These are phyloP conservation scores for Monosporascus sp. DNA, from an alignment of 2,329 filamentous ascomycete genomes.

Conservation along the genomic window DNA sequence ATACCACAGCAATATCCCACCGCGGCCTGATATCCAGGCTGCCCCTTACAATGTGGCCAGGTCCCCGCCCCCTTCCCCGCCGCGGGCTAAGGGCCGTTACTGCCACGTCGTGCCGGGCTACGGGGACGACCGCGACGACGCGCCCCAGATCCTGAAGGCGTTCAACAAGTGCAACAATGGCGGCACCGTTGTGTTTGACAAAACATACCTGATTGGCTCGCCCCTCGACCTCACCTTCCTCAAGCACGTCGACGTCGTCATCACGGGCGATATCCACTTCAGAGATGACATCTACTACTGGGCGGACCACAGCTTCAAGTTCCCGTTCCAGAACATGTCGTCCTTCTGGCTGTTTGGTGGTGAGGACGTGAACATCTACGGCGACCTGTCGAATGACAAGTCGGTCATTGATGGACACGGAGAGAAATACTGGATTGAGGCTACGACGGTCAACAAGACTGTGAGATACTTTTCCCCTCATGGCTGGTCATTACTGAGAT, in stretches of 20 bases:
- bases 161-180: conserved; percentile 56
- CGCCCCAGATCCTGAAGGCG: conserved; percentile 42
- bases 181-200: conserved; percentile 55
- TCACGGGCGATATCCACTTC: conserved; percentile 52
- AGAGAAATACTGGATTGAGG: conserved; percentile 56
- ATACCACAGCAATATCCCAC: conserved; percentile 3
- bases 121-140: conserved; percentile 14
- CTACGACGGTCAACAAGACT: conserved; percentile 31
- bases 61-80: conserved; percentile 7
- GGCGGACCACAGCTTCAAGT: conserved; percentile 58
- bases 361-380: conserved; percentile 57
- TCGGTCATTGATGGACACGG: conserved; percentile 53
- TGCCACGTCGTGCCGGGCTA: conserved; percentile 12
- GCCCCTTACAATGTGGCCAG: conserved; percentile 6
- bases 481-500: neutral
- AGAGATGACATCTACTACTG: conserved; percentile 64
- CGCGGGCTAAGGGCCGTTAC: conserved; percentile 7
- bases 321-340: conserved; percentile 60
- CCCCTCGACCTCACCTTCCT: conserved; percentile 62
- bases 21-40: conserved; percentile 10
- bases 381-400: conserved; percentile 31
- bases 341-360: conserved; percentile 43
- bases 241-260: conserved; percentile 56
- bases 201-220: conserved; percentile 56
- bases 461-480: conserved; percentile 1